These are phyloP conservation scores for Kazachstania martiniae DNA, from an alignment of 805 yeast genomes.

Conservation along the genomic window DNA sequence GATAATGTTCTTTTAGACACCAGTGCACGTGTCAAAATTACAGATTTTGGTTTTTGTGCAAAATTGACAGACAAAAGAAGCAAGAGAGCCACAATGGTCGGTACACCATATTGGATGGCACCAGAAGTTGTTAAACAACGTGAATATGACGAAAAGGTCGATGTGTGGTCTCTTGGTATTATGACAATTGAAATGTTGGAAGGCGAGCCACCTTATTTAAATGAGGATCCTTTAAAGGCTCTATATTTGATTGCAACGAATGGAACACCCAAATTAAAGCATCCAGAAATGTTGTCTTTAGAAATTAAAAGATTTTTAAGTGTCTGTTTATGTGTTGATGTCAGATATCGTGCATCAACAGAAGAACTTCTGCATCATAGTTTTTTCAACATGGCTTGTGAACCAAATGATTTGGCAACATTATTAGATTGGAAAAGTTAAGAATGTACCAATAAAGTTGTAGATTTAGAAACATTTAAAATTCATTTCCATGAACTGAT, in stretches of 20 bases:
- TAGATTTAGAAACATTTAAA: background rate
- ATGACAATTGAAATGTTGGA: constrained; percentile 98
- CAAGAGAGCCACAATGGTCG: constrained; percentile 96
- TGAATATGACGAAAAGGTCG: constrained; percentile 95
- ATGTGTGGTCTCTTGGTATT: constrained; percentile 96
- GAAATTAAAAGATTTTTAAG: constrained; percentile 78
- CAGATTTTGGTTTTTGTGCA: constrained; percentile 98
- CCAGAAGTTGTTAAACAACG: constrained; percentile 95
- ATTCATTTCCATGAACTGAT: background rate
- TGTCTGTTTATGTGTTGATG: constrained; percentile 91
- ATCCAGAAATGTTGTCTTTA: constrained; percentile 72
- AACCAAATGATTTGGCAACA: constrained; percentile 45
- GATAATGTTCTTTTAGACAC: constrained; percentile 84
- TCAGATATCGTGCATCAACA: constrained; percentile 80
- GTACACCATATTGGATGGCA: constrained; percentile 99
- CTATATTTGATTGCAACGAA: constrained; percentile 89
- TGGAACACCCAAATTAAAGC: constrained; percentile 91
- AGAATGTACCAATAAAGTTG: background rate
- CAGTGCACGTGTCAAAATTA: constrained; percentile 78
- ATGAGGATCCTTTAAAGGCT: constrained; percentile 92
- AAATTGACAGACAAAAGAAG: constrained; percentile 73
- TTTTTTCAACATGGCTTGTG: constrained; percentile 55
- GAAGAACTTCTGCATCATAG: constrained; percentile 75
- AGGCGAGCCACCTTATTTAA: constrained; percentile 96
- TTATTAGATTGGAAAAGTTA: constrained; percentile 42